Conservation (phyloP, 2,329 filamentous ascomycete species). For the Orbilia oligospora region DNA sequence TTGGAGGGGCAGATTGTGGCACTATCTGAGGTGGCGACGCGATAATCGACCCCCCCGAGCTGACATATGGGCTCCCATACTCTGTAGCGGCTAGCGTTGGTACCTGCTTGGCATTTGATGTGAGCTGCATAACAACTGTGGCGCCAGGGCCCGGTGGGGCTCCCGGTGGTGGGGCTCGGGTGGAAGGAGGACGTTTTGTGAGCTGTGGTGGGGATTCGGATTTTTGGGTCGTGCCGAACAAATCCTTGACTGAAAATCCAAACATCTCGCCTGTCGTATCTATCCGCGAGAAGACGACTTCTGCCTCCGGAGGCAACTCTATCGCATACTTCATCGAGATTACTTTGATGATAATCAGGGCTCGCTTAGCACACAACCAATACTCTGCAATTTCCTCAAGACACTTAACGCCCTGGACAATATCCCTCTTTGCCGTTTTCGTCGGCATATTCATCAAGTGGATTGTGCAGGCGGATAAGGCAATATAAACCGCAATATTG, state of each 20-base stretch:
- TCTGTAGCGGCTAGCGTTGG: constrained; percentile 18
- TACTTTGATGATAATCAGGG: constrained; percentile 85
- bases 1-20: constrained; percentile 25
- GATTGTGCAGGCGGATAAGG: constrained; percentile 93
- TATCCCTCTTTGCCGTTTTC: constrained; percentile 88
- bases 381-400: constrained; percentile 95
- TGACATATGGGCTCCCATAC: constrained; percentile 38
- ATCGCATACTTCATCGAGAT: constrained; percentile 91
- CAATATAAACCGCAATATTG: constrained; percentile 96
- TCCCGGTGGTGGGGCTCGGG: constrained; percentile 24
- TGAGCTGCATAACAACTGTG: constrained; percentile 24
- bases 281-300: constrained; percentile 80
- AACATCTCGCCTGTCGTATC: constrained; percentile 69
- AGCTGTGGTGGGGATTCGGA: constrained; percentile 36
- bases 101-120: constrained; percentile 17
- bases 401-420: constrained; percentile 90
- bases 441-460: constrained; percentile 93
- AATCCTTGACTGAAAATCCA: constrained; percentile 61
- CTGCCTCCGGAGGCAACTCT: constrained; percentile 86
- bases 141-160: constrained; percentile 35
- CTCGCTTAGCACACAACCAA: constrained; percentile 90
- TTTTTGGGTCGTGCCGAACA: constrained; percentile 49
- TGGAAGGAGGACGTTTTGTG: constrained; percentile 17
- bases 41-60: constrained; percentile 27
- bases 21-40: constrained; percentile 34